Evolutionary conservation across 2,329 filamentous ascomycete species (phyloP).

Genomic region (Kalmusia sp.): DNA sequence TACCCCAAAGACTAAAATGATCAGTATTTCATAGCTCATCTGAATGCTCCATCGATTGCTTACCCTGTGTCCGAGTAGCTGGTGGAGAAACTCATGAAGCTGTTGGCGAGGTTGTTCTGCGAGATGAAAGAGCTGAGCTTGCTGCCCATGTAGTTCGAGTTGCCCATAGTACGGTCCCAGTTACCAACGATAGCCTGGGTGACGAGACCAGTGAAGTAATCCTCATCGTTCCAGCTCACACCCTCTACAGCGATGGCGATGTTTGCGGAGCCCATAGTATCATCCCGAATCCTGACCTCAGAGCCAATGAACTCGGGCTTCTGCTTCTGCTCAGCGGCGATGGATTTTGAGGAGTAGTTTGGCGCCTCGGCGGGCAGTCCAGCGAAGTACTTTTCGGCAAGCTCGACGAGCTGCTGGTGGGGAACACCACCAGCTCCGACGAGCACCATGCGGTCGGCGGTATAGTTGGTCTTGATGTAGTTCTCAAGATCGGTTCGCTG

Average conservation of each 20-base stretch:
- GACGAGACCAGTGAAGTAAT: conserved; percentile 98
- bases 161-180: conserved; percentile 99
- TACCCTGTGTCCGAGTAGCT: conserved; percentile 99
- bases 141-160: conserved; percentile 95
- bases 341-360: conserved; percentile 73
- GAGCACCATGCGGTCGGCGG: conserved; percentile 98
- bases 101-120: conserved; percentile 95
- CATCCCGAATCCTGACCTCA: conserved; percentile 93
- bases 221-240: conserved; percentile 98
- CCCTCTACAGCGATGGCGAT: conserved; percentile 98
- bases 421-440: conserved; percentile 94
- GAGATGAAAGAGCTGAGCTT: conserved; percentile 95
- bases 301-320: conserved; percentile 96
- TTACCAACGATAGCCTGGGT: conserved; percentile 99
- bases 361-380: conserved; percentile 77
- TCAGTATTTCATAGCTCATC: conserved; percentile 33
- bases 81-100: conserved; percentile 99
- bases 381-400: conserved; percentile 96
- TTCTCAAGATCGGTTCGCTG: conserved; percentile 86
- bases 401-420: conserved; percentile 90
- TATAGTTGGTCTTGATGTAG: conserved; percentile 99
- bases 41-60: conserved; percentile 44
- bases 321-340: conserved; percentile 78
- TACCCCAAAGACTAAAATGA: conserved; percentile 87
- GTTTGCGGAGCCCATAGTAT: conserved; percentile 94